Base-by-base conservation (phyloP, 306 rosid genomes). In the Dryas alaskensis region DNA sequence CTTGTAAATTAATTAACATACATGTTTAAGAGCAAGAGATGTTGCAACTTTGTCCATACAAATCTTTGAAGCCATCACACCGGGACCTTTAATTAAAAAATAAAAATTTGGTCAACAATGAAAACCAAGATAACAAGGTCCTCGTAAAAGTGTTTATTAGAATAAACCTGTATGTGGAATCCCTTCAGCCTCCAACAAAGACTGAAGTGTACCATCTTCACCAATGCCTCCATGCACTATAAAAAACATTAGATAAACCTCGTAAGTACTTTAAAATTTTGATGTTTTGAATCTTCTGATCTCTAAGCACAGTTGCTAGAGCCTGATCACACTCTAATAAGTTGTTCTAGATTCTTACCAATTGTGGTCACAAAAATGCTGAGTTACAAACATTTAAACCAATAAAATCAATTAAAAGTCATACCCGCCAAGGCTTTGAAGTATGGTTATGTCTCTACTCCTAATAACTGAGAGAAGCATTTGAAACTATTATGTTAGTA, bases 171-270 rank as follows among this genome's bases (percentile, higher is more conserved):
- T 88, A 80, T 88, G 84, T 42, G 96, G 89, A 83, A 91, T 92
- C 60, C 96, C 91, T 84, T 88, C 89, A 73, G 89, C 90, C 77
- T 88, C 91, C 78, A 93, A 81, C 83, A 91, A 77, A 53, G 97
- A 88, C 79, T 91, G 98, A 85, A 93, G 96, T 1, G 90, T 88
- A 52, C 98, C 98, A 77, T 93, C 96, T 87, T 93, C 98, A 63
- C 98, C 98, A 65, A 93, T 91, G 81, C 98, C 98, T 85, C 98
- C 98, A 86, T 93, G 98, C 86, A 93, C 98, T 93, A 47, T 22
- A 76, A 61, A 78, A 46, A 73, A 73, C 76, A 70, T 52, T 60
- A 74, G 74, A 69, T 53, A 72, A 73, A 79, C 55, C 67, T 72
- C 44, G 48, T 74, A 67, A 75, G 68, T 59, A 40, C 49, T 69